Conservation (phyloP, 2,329 filamentous ascomycete genomes). For the Trichoderma polysporum region DNA sequence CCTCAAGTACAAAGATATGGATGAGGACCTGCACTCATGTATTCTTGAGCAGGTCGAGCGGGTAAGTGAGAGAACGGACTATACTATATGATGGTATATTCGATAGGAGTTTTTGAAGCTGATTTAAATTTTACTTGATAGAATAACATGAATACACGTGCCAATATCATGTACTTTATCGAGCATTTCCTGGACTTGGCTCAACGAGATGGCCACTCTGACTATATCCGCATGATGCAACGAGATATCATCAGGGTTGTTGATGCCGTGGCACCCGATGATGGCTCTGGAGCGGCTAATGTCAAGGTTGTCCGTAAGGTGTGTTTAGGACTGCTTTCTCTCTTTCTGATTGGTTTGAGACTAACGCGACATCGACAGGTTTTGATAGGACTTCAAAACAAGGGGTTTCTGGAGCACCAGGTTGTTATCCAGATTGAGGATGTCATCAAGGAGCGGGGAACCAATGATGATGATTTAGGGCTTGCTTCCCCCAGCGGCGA, state of each 20-base stretch:
- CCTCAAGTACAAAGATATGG: conserved; percentile 88
- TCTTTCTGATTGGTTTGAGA: neutral
- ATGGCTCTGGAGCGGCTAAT: conserved; percentile 87
- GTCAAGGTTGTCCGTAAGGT: conserved; percentile 89
- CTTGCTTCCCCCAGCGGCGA: conserved; percentile 53
- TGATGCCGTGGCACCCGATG: conserved; percentile 83
- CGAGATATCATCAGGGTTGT: conserved; percentile 89
- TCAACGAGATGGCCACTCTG: conserved; percentile 68
- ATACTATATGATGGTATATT: neutral
- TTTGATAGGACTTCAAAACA: conserved; percentile 66
- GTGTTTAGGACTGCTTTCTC: conserved; percentile 26
- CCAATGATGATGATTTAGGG: conserved; percentile 55
- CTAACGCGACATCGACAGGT: conserved; percentile 46
- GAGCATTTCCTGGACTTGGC: conserved; percentile 91
- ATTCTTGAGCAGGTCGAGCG: conserved; percentile 93
- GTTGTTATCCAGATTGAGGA: conserved; percentile 79
- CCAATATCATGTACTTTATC: conserved; percentile 99
- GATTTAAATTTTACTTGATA: conserved; percentile 36
- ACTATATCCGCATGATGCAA: conserved; percentile 93
- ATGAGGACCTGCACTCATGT: conserved; percentile 95
- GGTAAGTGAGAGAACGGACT: conserved; percentile 41
- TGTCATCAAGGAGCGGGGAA: conserved; percentile 76
- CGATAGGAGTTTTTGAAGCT: neutral
- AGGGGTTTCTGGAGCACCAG: conserved; percentile 70
- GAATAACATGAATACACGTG: conserved; percentile 94